phyloP scores from a whole-genome alignment of 495 filamentous ascomycete genomes.

The Opeltia flavorubescens region DNA sequence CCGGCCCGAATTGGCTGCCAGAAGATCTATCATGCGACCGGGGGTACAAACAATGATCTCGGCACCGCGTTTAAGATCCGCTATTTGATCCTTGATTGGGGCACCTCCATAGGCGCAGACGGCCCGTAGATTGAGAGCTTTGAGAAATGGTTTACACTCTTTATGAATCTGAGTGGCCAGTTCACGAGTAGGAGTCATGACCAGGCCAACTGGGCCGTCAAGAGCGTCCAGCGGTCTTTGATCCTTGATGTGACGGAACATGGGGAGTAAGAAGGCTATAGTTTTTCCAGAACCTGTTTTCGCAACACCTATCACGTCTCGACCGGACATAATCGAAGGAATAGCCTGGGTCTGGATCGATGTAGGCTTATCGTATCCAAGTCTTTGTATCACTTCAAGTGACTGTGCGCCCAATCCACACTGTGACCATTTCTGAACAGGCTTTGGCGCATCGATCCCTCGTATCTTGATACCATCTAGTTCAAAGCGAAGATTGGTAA shows the following conservation, averaged over 20 bases:
- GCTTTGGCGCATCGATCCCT: constrained; percentile 76
- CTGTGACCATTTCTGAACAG: constrained; percentile 92
- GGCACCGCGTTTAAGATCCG: constrained; percentile 84
- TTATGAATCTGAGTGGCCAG: constrained; percentile 88
- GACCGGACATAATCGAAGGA: constrained; percentile 88
- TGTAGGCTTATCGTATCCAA: constrained; percentile 82
- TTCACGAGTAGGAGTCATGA: constrained; percentile 93
- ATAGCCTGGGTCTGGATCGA: constrained; percentile 92
- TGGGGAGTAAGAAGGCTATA: constrained; percentile 82
- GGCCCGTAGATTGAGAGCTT: constrained; percentile 73
- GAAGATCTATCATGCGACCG: constrained; percentile 91
- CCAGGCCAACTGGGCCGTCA: constrained; percentile 76
- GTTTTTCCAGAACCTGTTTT: constrained; percentile 99
- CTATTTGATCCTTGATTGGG: constrained; percentile 96
- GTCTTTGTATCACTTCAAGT: constrained; percentile 67
- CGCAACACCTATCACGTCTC: constrained; percentile 90
- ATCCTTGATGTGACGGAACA: constrained; percentile 97
- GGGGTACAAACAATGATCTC: constrained; percentile 94
- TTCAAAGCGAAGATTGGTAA: constrained; percentile 66
- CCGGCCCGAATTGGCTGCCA: constrained; percentile 81
- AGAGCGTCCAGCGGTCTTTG: constrained; percentile 68
- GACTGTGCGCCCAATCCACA: constrained; percentile 79
- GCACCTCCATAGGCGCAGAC: constrained; percentile 94
- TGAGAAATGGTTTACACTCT: constrained; percentile 87
- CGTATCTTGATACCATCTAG: constrained; percentile 90